A percentile compares a stretch with the other conserved stretches of the same genome.
Conservation (phyloP, 2,329 filamentous ascomycete species). For the Penicillium sp. region DNA sequence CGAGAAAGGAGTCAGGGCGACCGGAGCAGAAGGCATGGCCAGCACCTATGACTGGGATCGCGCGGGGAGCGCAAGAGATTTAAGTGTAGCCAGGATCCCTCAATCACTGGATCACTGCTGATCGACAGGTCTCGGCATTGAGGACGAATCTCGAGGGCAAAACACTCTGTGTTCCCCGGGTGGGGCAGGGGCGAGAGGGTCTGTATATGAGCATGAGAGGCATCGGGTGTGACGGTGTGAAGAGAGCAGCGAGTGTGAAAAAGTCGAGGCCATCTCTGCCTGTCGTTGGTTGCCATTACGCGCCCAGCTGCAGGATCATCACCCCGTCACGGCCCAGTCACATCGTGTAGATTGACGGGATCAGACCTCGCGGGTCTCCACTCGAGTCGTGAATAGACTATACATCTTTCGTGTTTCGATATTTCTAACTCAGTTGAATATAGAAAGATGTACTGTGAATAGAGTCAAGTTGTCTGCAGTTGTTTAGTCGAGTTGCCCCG, state of each 20-base stretch:
- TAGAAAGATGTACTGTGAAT: background rate
- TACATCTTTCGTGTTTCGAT: background rate
- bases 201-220: conserved; percentile 18
- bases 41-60: conserved; percentile 8
- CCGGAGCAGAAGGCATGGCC: conserved; percentile 18
- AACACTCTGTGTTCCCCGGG: conserved; percentile 21
- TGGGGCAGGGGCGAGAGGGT: conserved; percentile 15
- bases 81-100: conserved; percentile 15
- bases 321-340: conserved; percentile 21
- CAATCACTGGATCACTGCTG: conserved; percentile 2
- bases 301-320: conserved; percentile 28
- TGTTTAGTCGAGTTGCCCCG: background rate
- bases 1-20: conserved; percentile 47
- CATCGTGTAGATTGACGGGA: background rate
- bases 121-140: conserved; percentile 21
- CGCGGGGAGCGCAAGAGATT: conserved; percentile 12
- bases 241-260: conserved; percentile 9
- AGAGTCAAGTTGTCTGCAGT: background rate
- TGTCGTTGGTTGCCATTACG: conserved; percentile 29
- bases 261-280: conserved; percentile 5
- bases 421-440: background rate
- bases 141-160: conserved; percentile 28
- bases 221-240: conserved; percentile 30
- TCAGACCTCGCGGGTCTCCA: background rate
- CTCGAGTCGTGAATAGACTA: background rate